These are phyloP conservation scores for Pichia membranifaciens DNA, from an alignment of 805 yeast species.

Conservation along the genomic window DNA sequence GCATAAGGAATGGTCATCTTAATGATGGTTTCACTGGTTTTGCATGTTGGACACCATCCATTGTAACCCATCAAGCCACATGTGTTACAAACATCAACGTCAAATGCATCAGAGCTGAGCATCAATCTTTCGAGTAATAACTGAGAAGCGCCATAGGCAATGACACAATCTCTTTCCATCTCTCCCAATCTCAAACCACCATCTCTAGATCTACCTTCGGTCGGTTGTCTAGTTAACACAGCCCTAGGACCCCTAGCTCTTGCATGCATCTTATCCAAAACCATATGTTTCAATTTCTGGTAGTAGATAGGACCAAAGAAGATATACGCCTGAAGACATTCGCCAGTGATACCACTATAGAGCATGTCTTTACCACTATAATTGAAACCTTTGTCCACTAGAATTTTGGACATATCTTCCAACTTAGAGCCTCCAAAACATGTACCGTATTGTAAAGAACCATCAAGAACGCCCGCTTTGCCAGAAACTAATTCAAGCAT, in stretches of 20 bases:
- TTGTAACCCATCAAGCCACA: slow-evolving; percentile 98
- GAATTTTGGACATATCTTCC: slow-evolving; percentile 87
- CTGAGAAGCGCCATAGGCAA: slow-evolving; percentile 98
- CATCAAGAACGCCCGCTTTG: slow-evolving; percentile 94
- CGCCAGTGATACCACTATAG: slow-evolving; percentile 96
- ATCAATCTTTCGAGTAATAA: slow-evolving; percentile 86
- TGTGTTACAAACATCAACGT: slow-evolving; percentile 86
- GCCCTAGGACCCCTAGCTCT: slow-evolving; percentile 99
- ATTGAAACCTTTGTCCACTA: slow-evolving; percentile 86
- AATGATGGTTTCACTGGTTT: slow-evolving; percentile 76
- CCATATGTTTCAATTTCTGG: slow-evolving; percentile 98
- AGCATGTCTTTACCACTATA: slow-evolving; percentile 98
- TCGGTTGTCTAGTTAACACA: slow-evolving; percentile 94
- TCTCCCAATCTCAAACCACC: slow-evolving; percentile 99
- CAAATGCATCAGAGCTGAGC: slow-evolving; percentile 97
- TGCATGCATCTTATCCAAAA: slow-evolving; percentile 97
- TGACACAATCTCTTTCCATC: slow-evolving; percentile 99
- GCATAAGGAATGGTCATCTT: slow-evolving; percentile 98
- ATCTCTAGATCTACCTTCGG: slow-evolving; percentile 98
- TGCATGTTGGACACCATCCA: slow-evolving; percentile 97
- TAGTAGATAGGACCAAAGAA: slow-evolving; percentile 98
- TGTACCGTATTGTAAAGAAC: slow-evolving; percentile 89
- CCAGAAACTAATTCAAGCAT: slow-evolving; percentile 96
- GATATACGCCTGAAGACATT: slow-evolving; percentile 92
- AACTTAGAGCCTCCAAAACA: slow-evolving; percentile 98